These are phyloP conservation scores for Botrytis medusae DNA, from an alignment of 2,329 filamentous ascomycete genomes.

Conservation along the genomic window DNA sequence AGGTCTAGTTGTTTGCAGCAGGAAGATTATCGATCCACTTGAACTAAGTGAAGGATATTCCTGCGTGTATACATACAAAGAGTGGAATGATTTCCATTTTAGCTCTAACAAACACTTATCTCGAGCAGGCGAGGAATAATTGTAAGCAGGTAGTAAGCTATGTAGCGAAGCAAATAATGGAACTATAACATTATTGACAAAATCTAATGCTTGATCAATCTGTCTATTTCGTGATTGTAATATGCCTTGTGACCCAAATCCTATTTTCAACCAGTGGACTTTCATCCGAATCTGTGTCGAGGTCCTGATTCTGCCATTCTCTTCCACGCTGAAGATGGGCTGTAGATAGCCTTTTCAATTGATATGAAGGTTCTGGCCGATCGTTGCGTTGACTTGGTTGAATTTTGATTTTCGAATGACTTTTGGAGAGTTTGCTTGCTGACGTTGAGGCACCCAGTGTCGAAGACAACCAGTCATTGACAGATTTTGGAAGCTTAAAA, in stretches of 20 bases:
- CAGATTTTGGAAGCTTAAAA: conserved; percentile 9
- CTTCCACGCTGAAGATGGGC: background rate
- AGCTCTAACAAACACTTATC: background rate
- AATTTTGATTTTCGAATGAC: background rate
- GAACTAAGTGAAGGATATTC: background rate
- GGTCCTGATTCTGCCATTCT: background rate
- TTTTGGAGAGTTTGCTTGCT: background rate
- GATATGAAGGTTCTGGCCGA: background rate
- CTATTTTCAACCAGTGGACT: background rate
- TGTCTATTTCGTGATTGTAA: background rate
- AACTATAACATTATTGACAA: background rate
- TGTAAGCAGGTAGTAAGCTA: background rate
- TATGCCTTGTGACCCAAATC: conserved; percentile 9
- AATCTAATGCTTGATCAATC: background rate
- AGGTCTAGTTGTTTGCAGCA: no score
- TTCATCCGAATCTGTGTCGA: background rate
- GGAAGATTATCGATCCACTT: background rate
- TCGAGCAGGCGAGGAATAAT: background rate
- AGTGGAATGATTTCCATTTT: background rate
- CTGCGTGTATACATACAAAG: background rate
- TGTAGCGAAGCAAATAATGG: background rate
- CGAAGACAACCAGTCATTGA: conserved; percentile 11
- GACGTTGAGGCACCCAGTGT: no score
- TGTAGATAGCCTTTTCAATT: background rate
- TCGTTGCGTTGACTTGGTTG: background rate